Conservation (phyloP, 2,329 filamentous ascomycete genomes). For the Curvularia verruculosa region DNA sequence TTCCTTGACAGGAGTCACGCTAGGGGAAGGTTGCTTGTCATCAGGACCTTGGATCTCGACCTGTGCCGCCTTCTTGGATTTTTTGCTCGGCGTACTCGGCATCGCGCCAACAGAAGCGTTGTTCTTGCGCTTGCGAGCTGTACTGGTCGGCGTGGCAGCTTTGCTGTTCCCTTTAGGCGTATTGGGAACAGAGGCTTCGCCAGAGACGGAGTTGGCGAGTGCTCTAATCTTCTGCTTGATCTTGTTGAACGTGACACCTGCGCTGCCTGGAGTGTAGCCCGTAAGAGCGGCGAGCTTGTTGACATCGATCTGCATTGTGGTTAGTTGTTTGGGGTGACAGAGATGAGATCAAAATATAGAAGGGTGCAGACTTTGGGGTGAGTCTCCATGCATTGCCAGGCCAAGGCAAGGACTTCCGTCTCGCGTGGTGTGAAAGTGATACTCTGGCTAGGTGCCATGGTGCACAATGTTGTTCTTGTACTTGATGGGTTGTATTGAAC, state of each 20-base stretch:
- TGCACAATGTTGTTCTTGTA: slow-evolving; percentile 2
- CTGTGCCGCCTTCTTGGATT: slow-evolving; percentile 21
- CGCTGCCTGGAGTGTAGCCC: slow-evolving; percentile 35
- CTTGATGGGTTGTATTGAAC: background rate
- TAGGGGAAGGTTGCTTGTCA: slow-evolving; percentile 19
- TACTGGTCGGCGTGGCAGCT: background rate
- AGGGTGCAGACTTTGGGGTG: slow-evolving; percentile 40
- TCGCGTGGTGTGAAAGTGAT: slow-evolving; percentile 32
- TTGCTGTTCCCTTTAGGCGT: background rate
- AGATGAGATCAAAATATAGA: too few species aligned
- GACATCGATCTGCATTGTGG: slow-evolving; percentile 22
- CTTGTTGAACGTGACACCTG: slow-evolving; percentile 38
- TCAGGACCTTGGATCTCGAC: background rate
- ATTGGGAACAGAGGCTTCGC: slow-evolving; percentile 1
- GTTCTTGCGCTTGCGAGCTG: slow-evolving; percentile 34
- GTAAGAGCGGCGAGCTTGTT: slow-evolving; percentile 30
- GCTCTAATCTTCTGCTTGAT: slow-evolving; percentile 42
- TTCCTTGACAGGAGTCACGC: slow-evolving; percentile 20
- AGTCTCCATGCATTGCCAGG: slow-evolving; percentile 45
- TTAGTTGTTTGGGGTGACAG: background rate
- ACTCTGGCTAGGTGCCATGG: slow-evolving; percentile 18
- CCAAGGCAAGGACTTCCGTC: slow-evolving; percentile 39
- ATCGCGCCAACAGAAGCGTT: background rate
- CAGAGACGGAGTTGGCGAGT: slow-evolving; percentile 11
- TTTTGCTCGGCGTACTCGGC: slow-evolving; percentile 14